Evolutionary conservation across 2,329 filamentous ascomycete genomes (phyloP).

Genomic region (Nemania abortiva): DNA sequence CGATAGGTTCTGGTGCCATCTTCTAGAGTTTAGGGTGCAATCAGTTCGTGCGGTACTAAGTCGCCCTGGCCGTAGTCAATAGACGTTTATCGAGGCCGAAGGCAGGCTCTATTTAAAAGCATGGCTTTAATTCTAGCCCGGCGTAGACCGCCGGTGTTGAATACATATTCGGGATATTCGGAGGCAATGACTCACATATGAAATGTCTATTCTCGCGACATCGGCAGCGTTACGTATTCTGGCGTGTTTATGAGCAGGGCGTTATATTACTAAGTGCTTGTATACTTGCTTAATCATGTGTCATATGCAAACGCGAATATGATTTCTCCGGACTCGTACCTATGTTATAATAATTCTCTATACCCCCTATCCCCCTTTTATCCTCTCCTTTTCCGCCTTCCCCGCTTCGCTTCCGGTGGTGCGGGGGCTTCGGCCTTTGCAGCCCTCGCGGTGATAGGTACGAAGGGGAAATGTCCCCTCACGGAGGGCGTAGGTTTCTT

Average conservation of each 20-base stretch:
- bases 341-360: background rate
- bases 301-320: background rate
- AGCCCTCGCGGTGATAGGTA: background rate
- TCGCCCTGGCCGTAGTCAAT: background rate
- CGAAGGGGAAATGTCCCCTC: background rate
- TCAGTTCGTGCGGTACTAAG: background rate
- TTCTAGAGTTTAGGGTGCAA: background rate
- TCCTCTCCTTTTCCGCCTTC: background rate
- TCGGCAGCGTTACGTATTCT: background rate
- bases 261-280: background rate
- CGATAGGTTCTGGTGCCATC: constrained; percentile 24
- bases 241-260: background rate
- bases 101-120: background rate
- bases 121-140: background rate
- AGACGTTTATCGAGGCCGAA: background rate
- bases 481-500: background rate
- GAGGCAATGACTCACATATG: background rate
- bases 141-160: background rate
- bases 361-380: background rate
- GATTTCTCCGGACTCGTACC: background rate
- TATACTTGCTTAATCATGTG: background rate
- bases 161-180: background rate
- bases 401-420: background rate
- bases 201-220: background rate
- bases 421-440: background rate